Percentiles rank a stretch among this genome's conserved stretches.
Conservation (phyloP, 2,329 filamentous ascomycete genomes). For the Reticulascus tulasneorum region DNA sequence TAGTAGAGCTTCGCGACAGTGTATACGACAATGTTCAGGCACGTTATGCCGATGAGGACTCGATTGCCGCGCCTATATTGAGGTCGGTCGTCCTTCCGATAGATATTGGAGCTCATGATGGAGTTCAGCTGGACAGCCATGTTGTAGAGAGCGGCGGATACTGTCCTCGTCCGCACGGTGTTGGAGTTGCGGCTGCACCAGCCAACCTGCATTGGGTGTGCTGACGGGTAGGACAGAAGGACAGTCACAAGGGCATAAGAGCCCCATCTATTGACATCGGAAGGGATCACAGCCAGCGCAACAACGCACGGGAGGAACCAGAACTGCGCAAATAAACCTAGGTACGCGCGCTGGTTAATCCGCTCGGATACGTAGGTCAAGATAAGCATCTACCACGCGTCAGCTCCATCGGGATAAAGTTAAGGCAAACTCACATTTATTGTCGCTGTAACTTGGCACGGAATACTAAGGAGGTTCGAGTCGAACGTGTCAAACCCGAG, state of each 20-base stretch:
- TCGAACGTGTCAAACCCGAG: constrained; percentile 37
- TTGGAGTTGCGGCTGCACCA: constrained; percentile 56
- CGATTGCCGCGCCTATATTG: constrained; percentile 22
- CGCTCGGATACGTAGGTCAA: constrained; percentile 27
- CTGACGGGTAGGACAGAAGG: constrained; percentile 29
- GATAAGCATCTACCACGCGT: constrained; percentile 14
- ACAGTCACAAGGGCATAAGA: constrained; percentile 26
- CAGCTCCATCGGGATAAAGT: constrained; percentile 6
- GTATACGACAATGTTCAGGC: constrained; percentile 28
- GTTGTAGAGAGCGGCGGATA: constrained; percentile 61
- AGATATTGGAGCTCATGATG: constrained; percentile 43
- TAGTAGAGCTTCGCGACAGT: constrained; percentile 51
- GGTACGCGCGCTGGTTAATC: constrained; percentile 23
- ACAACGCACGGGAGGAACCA: constrained; percentile 30
- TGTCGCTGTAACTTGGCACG: constrained; percentile 12
- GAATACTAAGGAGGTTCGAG: constrained; percentile 33
- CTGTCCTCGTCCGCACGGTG: constrained; percentile 56
- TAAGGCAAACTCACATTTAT: too few species aligned
- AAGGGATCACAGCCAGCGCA: constrained; percentile 24
- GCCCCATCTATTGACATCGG: constrained; percentile 22
- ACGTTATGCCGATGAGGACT: constrained; percentile 17
- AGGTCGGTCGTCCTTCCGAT: constrained; percentile 41
- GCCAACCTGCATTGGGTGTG: constrained; percentile 44
- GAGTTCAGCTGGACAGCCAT: constrained; percentile 43
- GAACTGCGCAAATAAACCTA: constrained; percentile 25